A percentile compares a stretch with the other conserved stretches of the same genome.
Evolutionary conservation across 148 eudicot genomes (phyloP).

Genomic region (Silene conica): DNA sequence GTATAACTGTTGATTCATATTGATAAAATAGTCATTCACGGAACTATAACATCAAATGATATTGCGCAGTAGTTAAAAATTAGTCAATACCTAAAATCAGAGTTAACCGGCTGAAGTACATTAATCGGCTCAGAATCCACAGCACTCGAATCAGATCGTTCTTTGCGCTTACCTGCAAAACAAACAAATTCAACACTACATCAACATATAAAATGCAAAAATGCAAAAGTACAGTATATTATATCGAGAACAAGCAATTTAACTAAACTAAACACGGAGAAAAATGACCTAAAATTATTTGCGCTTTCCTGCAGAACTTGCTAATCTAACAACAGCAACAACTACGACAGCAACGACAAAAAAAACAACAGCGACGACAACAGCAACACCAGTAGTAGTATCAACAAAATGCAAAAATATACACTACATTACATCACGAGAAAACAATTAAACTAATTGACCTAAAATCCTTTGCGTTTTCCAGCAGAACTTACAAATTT

Average conservation of each 20-base stretch:
- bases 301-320: background rate
- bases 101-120: conserved; percentile 54
- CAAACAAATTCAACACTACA: background rate
- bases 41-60: background rate
- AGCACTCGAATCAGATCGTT: conserved; percentile 34
- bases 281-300: conserved; percentile 36
- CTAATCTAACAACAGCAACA: background rate
- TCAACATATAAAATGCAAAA: background rate
- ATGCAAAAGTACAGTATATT: background rate
- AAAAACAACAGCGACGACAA: background rate
- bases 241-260: background rate
- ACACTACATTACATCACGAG: too few species aligned
- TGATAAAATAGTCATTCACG: background rate
- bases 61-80: background rate
- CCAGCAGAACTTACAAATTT: too few species aligned
- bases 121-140: conserved; percentile 34
- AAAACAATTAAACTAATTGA: too few species aligned
- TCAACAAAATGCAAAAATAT: too few species aligned
- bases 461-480: too few species aligned
- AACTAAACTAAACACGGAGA: background rate
- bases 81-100: conserved; percentile 52
- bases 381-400: too few species aligned
- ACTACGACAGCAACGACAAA: too few species aligned
- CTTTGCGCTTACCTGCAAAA: conserved; percentile 68
- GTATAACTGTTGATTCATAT: background rate